Evolutionary conservation across 2,329 filamentous ascomycete genomes (phyloP), one percentile per base, ranked within the genome.

Genomic region (Bipolaris bicolor): DNA sequence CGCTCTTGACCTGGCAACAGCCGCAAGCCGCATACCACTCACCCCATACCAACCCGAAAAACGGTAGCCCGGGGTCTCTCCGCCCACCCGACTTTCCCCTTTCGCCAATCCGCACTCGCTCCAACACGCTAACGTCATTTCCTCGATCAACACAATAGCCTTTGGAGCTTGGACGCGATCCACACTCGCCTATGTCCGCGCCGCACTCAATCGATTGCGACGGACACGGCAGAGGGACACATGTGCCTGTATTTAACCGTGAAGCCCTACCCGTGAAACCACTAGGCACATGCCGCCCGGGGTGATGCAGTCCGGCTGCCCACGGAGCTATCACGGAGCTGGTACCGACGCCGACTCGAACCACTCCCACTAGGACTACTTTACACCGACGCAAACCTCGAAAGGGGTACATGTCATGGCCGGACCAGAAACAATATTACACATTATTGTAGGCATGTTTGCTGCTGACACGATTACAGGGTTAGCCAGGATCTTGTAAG

Each of bases 51-150:
- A 45, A 29, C 15, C 16, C 26, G 5, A 45, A 45, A 45, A 45
- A 45, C 43, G 24, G 26, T 11, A 33, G 29, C 43, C 43, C 4
- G 43, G 43, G 16, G 31, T n/a, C 26, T 31, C 29, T 26, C 24
- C 24, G 43, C n/a, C 31, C 9, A 33, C 43, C 43, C 29, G 43
- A 18, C 29, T 46, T 5, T 34, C 2, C 26, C 9, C 20, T 6
- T n/a, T 33, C 43, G 36, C 39, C 15, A 58, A 54, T 26, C 54
- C 51, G 40, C 31, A 48, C 39, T 51, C 51, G 13, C 49, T 33
- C 50, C 55, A 55, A 46, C 46, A 60, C 18, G 52, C 52, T 49
- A 60, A 41, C 31, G 52, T 49, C 16, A 50, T 50, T 7, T 49
- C 57, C 20, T 45, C 50, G 40, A 56, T 53, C 26, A 57, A 37